These are phyloP conservation scores for Yamadazyma sp. DNA, from an alignment of 1,139 yeast species.

Conservation along the genomic window DNA sequence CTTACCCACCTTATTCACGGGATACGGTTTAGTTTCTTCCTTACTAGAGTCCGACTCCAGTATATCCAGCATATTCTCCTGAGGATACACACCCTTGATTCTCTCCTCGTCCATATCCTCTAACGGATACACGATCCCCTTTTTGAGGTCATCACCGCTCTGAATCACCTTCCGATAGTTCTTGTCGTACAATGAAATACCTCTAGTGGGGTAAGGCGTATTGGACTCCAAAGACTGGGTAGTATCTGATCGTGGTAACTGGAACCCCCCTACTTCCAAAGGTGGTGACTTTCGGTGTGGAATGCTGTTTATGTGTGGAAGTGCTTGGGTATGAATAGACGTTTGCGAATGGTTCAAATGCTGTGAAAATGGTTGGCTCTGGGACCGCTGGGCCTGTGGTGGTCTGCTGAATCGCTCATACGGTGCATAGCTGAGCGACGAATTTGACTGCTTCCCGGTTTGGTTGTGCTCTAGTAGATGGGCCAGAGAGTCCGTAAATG, in stretches of 20 bases:
- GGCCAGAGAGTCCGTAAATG: conserved; percentile 11
- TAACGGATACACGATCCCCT: conserved; percentile 2
- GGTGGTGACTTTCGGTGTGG: conserved; percentile 1
- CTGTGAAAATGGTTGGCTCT: conserved; percentile 6
- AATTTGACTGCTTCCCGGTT: background rate
- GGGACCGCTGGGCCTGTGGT: conserved; percentile 1
- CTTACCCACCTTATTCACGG: no score
- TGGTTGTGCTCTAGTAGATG: conserved; percentile 1
- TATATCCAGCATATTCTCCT: background rate
- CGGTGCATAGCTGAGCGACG: conserved; percentile 6
- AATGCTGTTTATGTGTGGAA: background rate
- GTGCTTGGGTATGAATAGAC: conserved; percentile 1
- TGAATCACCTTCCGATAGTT: conserved; percentile 2
- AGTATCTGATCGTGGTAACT: conserved; percentile 2
- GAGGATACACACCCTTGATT: conserved; percentile 4
- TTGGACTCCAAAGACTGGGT: conserved; percentile 4
- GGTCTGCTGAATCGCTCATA: background rate
- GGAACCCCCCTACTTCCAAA: background rate
- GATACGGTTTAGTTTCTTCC: no score
- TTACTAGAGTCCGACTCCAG: conserved; percentile 1
- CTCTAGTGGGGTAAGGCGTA: conserved; percentile 29
- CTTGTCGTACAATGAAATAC: conserved; percentile 21
- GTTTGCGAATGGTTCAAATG: conserved; percentile 1
- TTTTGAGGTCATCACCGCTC: background rate
- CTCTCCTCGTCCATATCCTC: conserved; percentile 4